These are phyloP conservation scores for Quercus suber DNA, from an alignment of 306 rosid genomes.

Conservation along the genomic window DNA sequence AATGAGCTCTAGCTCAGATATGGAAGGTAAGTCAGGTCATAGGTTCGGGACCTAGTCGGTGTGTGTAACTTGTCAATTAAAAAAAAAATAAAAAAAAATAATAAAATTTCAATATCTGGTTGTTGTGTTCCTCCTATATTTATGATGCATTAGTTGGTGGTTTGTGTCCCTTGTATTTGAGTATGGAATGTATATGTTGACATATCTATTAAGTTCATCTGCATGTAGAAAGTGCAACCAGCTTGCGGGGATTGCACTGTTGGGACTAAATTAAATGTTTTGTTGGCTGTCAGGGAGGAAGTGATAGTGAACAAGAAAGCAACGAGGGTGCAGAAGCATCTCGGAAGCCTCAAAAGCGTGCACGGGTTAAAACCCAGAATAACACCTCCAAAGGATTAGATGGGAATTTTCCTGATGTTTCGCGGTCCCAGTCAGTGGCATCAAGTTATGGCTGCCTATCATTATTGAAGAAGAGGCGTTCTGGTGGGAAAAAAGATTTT, in stretches of 20 bases:
- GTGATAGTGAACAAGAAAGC: slow-evolving; percentile 85
- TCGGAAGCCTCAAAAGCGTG: slow-evolving; percentile 56
- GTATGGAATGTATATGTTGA: no score
- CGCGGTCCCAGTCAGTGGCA: slow-evolving; percentile 59
- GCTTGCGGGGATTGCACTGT: slow-evolving; percentile 6
- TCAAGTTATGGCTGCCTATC: slow-evolving; percentile 75
- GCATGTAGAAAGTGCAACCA: slow-evolving; percentile 11
- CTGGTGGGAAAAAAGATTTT: slow-evolving; percentile 56
- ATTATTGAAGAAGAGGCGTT: slow-evolving; percentile 70
- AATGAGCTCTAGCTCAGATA: no score
- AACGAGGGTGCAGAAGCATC: slow-evolving; percentile 48
- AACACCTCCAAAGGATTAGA: slow-evolving; percentile 49
- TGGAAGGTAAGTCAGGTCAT: no score
- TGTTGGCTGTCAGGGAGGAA: slow-evolving; percentile 70
- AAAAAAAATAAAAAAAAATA: no score
- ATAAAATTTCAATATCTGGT: neutral
- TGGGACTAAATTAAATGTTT: slow-evolving; percentile 29
- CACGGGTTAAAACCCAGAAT: slow-evolving; percentile 46
- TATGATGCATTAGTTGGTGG: neutral
- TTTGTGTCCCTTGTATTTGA: no score
- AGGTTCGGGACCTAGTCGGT: no score
- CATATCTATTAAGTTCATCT: neutral
- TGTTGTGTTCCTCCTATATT: neutral
- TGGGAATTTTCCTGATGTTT: slow-evolving; percentile 55
- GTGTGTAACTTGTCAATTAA: no score